Percentiles rank a stretch among this genome's conserved stretches.
Conservation (phyloP, 164 flowering plant species). For the grape (Vitis vinifera) region ASM3070453v1 NC_081815.1:1800001-1800500, state of each 20-base stretch:
- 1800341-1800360: conserved; percentile 50
- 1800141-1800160: not conserved
- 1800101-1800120: not conserved
- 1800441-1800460: too few relatives aligned
- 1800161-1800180: not conserved
- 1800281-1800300: conserved; percentile 51
- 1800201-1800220: conserved; percentile 2
- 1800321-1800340: conserved; percentile 40
- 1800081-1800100: conserved; percentile 6
- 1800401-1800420: too few relatives aligned
- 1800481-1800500: too few relatives aligned
- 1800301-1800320: conserved; percentile 37
- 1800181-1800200: conserved; percentile 1
- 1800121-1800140: not conserved
- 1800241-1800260: conserved; percentile 58
- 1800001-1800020: conserved; percentile 4
- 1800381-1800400: not conserved
- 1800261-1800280: conserved; percentile 44
- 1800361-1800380: not conserved
- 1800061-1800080: conserved; percentile 25
- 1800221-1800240: not conserved
- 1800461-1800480: too few relatives aligned
- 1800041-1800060: conserved; percentile 20
- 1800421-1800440: too few relatives aligned
- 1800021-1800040: conserved; percentile 19